Base-by-base conservation (phyloP, 2,329 filamentous ascomycete species). In the Camillea tinctor region DNA sequence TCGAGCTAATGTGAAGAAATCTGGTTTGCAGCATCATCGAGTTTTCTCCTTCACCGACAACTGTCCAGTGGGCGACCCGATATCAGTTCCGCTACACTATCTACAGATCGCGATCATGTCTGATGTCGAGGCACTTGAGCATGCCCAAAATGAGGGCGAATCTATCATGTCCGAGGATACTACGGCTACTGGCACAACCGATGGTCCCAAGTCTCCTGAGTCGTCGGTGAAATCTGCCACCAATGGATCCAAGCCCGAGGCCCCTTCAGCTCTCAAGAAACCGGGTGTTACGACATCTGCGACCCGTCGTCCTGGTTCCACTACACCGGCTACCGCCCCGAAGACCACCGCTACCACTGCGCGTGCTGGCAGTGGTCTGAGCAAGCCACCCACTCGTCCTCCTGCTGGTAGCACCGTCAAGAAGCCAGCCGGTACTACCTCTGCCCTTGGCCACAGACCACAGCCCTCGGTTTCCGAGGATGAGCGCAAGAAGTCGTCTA, bases 401-500 rank as follows among this genome's bases (percentile, higher is more conserved):
- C 74, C 79, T n/a, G 66, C 72, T 1, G 73, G 73, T 19, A 66
- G 70, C n/a, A 65, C 74, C 22, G 69, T 76, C 49, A 75, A 74
- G 56, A 71, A 64, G 66, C 73, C 63, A 68, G 73, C 61, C 69
- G 73, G 36, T 67, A 74, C 52, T 67, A 72, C 77, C 40, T 72
- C 79, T 3, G 67, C 73, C n/a, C 68, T 76, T 48, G 76, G 71
- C 63, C 81, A 83, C 69, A 77, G 74, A 63, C 77, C 79, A 52
- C 79, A 78, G n/a, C 75, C 80, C 56, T 82, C 81, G 61, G 76
- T 78, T 55, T 81, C 80, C 58, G 81, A 83, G 62, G 81, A 83
- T 65, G 81, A 83, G 60, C 72, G 70, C 63, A 81, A 77, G 73
- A 81, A 76, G 68, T 71, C 78, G 3, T 72, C 69, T 21, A 68